Percentiles rank a stretch among this genome's conserved stretches.
phyloP scores from a whole-genome alignment of 495 filamentous ascomycete genomes.

The Penicillium silybi region DNA sequence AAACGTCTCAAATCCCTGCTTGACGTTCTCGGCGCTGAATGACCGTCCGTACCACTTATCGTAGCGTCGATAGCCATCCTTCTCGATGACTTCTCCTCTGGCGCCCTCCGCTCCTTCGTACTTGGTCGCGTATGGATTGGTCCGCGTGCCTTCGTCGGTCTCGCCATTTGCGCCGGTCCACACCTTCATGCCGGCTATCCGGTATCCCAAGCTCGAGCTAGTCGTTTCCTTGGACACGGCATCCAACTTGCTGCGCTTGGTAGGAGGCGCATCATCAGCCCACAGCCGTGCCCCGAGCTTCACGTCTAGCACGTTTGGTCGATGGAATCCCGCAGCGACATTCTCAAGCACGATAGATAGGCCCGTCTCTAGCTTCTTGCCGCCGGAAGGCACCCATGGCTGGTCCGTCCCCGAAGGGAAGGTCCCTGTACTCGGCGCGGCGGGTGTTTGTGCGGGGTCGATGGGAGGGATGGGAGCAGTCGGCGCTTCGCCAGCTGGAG shows the following conservation, averaged over 20 bases:
- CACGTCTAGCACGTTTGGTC: constrained; percentile 90
- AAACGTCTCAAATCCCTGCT: constrained; percentile 70
- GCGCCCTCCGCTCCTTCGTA: constrained; percentile 36
- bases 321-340: constrained; percentile 72
- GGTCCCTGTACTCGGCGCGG: constrained; percentile 2
- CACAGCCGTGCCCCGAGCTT: constrained; percentile 86
- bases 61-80: constrained; percentile 66
- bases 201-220: constrained; percentile 73
- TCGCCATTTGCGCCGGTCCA: constrained; percentile 63
- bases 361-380: constrained; percentile 64
- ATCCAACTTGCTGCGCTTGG: constrained; percentile 78
- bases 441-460: constrained; percentile 6
- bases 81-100: constrained; percentile 36
- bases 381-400: constrained; percentile 45
- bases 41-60: constrained; percentile 84
- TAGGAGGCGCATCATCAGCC: constrained; percentile 72
- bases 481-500: constrained; percentile 14
- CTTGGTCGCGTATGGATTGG: constrained; percentile 41
- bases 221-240: constrained; percentile 76
- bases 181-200: constrained; percentile 91
- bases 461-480: constrained; percentile 1
- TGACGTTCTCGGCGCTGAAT: constrained; percentile 67
- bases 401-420: constrained; percentile 21
- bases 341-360: constrained; percentile 85
- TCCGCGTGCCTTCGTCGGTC: constrained; percentile 33